Percentiles rank a stretch among this genome's conserved stretches.
Evolutionary conservation across 2,329 filamentous ascomycete genomes (phyloP).

Genomic region (Cercospora janseana): DNA sequence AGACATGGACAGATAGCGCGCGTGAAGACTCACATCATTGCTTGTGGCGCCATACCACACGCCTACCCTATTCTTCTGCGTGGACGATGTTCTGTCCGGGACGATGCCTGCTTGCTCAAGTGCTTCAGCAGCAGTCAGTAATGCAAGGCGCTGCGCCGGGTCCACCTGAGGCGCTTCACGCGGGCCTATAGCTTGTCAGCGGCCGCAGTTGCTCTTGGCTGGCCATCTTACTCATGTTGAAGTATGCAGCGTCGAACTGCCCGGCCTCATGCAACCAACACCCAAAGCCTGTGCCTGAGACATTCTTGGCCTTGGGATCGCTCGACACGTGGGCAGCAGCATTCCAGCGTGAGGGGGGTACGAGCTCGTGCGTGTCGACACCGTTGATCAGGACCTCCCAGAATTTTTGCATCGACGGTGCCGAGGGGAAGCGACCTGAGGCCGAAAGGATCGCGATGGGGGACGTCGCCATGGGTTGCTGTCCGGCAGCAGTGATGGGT

Average conservation of each 20-base stretch:
- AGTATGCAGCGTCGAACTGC: conserved; percentile 42
- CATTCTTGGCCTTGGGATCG: conserved; percentile 37
- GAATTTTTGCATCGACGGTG: conserved; percentile 26
- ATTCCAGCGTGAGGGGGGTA: conserved; percentile 35
- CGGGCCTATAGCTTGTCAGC: conserved; percentile 15
- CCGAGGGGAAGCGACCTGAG: conserved; percentile 29
- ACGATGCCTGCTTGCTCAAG: conserved; percentile 32
- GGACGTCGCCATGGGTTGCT: conserved; percentile 4
- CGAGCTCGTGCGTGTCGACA: conserved; percentile 20
- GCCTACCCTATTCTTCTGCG: conserved; percentile 33
- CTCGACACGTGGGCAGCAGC: conserved; percentile 40
- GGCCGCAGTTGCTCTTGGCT: conserved; percentile 9
- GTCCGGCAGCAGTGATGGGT: conserved; percentile 8
- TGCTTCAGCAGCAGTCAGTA: conserved; percentile 33
- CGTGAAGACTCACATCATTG: conserved; percentile 31
- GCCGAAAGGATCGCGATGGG: conserved; percentile 32
- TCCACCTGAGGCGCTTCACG: conserved; percentile 30
- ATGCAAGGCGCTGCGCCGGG: conserved; percentile 28
- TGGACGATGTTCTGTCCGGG: conserved; percentile 33
- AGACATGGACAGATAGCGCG: no score
- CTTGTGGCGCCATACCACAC: conserved; percentile 36
- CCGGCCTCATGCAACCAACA: conserved; percentile 41
- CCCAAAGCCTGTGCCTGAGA: conserved; percentile 28
- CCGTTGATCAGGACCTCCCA: conserved; percentile 28
- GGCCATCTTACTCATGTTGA: conserved; percentile 37